Conservation (phyloP, 2,329 filamentous ascomycete species). For the Apiospora marii region DNA sequence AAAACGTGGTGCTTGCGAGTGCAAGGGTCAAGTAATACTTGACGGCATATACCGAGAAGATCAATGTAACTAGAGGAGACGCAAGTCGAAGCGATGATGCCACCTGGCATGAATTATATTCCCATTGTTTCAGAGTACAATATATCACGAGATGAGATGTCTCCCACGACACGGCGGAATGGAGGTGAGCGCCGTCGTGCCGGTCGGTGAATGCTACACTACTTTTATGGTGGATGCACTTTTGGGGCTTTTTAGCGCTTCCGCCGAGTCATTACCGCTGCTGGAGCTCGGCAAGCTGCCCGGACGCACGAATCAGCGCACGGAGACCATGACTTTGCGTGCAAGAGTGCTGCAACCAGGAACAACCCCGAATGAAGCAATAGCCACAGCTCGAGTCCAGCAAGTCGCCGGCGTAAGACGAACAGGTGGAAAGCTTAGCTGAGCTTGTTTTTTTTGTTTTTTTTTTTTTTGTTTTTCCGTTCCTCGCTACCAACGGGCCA, state of each 20-base stretch:
- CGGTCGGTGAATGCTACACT: background rate
- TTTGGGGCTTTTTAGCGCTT: background rate
- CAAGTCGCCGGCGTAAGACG: background rate
- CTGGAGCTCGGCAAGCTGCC: background rate
- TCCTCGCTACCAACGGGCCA: background rate
- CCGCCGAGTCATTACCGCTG: background rate
- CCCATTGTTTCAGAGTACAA: background rate
- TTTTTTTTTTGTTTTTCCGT: background rate
- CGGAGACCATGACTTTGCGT: background rate
- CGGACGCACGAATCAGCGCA: background rate
- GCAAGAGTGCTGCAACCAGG: background rate
- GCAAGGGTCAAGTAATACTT: background rate
- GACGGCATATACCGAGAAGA: background rate
- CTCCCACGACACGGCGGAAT: background rate
- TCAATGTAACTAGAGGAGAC: background rate
- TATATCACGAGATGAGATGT: background rate
- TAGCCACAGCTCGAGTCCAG: background rate
- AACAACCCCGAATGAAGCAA: background rate
- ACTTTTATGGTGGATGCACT: background rate
- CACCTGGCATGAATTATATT: background rate
- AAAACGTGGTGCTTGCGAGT: background rate
- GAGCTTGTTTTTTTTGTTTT: no score
- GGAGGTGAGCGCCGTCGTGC: background rate
- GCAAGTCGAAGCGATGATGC: background rate
- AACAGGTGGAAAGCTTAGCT: conserved; percentile 20